phyloP scores from a whole-genome alignment of 2,329 filamentous ascomycete genomes.

The Colletotrichum tamarilloi region DNA sequence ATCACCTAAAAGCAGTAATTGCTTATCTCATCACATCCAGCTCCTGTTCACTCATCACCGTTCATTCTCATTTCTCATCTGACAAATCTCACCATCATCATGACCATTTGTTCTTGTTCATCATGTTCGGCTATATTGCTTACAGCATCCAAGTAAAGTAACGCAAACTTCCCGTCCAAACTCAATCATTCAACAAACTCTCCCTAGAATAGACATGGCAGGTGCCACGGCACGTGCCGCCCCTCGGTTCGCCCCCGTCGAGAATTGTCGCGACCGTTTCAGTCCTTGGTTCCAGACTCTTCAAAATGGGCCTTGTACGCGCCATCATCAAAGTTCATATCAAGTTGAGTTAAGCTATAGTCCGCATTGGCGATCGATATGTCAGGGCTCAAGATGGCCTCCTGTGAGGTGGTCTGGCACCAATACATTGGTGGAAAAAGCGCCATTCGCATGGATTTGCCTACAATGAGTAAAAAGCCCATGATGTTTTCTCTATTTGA shows the following conservation, averaged over 20 bases:
- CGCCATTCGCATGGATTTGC: too few relatives aligned
- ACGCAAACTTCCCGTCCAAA: not conserved
- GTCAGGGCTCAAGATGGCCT: too few relatives aligned
- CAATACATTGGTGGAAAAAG: too few relatives aligned
- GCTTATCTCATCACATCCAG: not conserved
- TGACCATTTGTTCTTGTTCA: not conserved
- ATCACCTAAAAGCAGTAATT: not conserved
- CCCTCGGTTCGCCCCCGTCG: not conserved
- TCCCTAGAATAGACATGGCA: not conserved
- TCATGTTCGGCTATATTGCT: too few relatives aligned
- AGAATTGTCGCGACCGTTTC: not conserved
- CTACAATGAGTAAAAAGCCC: too few relatives aligned
- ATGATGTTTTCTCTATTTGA: too few relatives aligned
- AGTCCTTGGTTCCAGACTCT: not conserved
- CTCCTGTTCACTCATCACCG: too few relatives aligned
- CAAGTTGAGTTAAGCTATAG: too few relatives aligned
- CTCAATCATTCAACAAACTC: too few relatives aligned
- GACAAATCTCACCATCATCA: not conserved
- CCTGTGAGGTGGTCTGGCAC: too few relatives aligned
- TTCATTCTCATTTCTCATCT: not conserved
- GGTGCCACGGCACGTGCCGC: not conserved
- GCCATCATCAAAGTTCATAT: not conserved
- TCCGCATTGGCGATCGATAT: too few relatives aligned
- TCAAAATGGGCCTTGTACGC: not conserved
- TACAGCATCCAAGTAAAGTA: not conserved